Conservation (phyloP, 345 rosid genomes). For the Lenwebbia sp. region DNA sequence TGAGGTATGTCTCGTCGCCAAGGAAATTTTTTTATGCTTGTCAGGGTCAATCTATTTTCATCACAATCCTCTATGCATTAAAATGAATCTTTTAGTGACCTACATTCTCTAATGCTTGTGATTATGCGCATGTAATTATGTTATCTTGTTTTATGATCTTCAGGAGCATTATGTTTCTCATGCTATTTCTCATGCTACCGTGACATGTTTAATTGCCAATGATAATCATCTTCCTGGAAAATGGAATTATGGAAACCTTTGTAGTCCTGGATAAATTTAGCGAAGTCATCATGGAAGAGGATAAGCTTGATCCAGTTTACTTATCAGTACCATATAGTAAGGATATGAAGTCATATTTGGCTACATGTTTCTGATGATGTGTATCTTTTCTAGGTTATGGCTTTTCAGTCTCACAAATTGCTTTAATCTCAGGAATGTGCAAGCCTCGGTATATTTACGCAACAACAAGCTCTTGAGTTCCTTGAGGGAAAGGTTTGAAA, state of each 20-base stretch:
- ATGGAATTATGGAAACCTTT: not conserved
- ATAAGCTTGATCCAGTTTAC: not conserved
- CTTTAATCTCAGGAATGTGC: conserved; percentile 69
- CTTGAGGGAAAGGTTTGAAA: conserved; percentile 63
- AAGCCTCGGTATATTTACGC: conserved; percentile 41
- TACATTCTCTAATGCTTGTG: not conserved
- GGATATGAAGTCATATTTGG: not conserved
- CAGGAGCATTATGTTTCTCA: not conserved
- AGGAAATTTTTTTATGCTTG: not conserved
- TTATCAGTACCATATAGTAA: not conserved
- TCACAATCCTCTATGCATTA: not conserved
- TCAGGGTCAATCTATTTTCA: not conserved
- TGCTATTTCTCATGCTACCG: not conserved
- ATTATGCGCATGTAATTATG: not conserved
- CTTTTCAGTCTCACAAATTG: conserved; percentile 1
- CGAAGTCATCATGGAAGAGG: not conserved
- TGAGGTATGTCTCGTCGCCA: conserved; percentile 39
- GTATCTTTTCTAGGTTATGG: not conserved
- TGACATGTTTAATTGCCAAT: not conserved
- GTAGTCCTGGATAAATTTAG: not conserved
- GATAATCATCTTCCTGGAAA: not conserved
- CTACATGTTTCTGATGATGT: not conserved
- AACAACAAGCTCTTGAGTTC: conserved; percentile 54
- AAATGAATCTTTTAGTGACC: not conserved
- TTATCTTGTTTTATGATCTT: not conserved